These are phyloP conservation scores for Decorospora gaudefroyi DNA, from an alignment of 2,329 filamentous ascomycete genomes.

Conservation along the genomic window DNA sequence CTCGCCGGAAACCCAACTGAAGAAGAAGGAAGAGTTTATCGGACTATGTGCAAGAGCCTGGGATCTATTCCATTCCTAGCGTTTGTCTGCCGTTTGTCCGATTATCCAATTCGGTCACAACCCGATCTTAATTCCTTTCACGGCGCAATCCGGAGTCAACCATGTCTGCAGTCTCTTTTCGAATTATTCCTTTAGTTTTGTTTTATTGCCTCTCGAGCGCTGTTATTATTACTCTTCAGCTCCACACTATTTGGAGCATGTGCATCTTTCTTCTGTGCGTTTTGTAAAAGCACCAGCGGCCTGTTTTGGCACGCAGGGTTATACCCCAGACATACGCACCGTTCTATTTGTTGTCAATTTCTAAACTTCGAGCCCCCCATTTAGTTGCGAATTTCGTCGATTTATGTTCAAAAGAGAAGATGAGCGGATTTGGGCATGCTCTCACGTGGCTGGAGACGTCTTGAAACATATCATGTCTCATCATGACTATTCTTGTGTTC, in stretches of 20 bases:
- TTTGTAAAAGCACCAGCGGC: conserved; percentile 33
- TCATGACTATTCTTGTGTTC: conserved; percentile 16
- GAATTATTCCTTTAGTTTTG: conserved; percentile 27
- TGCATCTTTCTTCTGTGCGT: conserved; percentile 14
- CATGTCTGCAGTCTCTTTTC: conserved; percentile 25
- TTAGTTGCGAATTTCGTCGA: background rate
- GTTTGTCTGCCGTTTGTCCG: conserved; percentile 18
- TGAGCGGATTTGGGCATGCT: conserved; percentile 2
- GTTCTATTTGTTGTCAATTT: conserved; percentile 14
- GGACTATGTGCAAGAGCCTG: conserved; percentile 84
- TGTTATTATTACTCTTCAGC: conserved; percentile 21
- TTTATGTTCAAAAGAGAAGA: conserved; percentile 3
- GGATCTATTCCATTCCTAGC: conserved; percentile 92
- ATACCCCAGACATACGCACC: conserved; percentile 17
- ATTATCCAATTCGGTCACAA: conserved; percentile 17
- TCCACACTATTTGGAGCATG: conserved; percentile 11
- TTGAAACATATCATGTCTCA: conserved; percentile 25
- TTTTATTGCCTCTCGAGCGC: conserved; percentile 14
- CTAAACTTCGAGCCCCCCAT: conserved; percentile 2
- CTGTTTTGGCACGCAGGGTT: conserved; percentile 32
- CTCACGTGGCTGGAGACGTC: conserved; percentile 12
- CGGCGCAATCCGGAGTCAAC: conserved; percentile 33
- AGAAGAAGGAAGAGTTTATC: conserved; percentile 93
- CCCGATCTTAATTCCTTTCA: conserved; percentile 14
- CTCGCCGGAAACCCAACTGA: conserved; percentile 77